Evolutionary conservation across 306 rosid species (phyloP), one percentile per base, ranked within the genome.

Genomic region (Fragaria vesca): DNA sequence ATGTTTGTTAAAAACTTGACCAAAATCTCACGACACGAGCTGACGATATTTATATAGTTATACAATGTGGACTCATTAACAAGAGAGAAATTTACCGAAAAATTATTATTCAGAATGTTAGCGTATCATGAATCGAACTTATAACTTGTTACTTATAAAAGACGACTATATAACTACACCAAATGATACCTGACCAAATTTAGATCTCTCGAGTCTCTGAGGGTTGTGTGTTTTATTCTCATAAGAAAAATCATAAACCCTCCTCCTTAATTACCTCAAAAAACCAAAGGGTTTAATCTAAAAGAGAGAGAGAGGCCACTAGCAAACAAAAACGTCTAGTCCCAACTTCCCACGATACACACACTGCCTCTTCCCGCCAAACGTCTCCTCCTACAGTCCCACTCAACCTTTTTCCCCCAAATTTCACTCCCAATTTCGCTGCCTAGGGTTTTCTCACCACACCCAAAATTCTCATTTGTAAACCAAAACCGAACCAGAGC

Each of bases 331-430:
- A 55, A 20, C 18, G 67, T 24, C 38, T 43, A 61, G 38, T 61
- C 30, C 16, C 20, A 5, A 17, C 8, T 57, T 18, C 73, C 11
- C 81, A 79, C 32, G 1, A 61, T 32, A 38, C n/a, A 26, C 40
- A 69, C 47, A 1, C 47, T 5, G 12, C 28, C 16, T 71, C 47
- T 85, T 81, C 85, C 85, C 85, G 85, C 86, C 86, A 50, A 40
- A 50, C 4, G 6, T 20, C 30, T 42, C 50, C 55, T 42, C 67
- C 21, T 0, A n/a, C 54, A 26, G 6, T 13, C 21, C 50, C 65
- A 51, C 38, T 38, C 66, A 2, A 26, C 46, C 6, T 45, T 34
- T 55, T 46, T 15, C 69, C 62, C 42, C 4, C 47, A 42, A 28
- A 48, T 55, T 32, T 52, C n/a, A 15, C 34, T 17, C 4, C 47